phyloP scores from a whole-genome alignment of 768 basidiomycete genomes.

The Tulasnella sp. region DNA sequence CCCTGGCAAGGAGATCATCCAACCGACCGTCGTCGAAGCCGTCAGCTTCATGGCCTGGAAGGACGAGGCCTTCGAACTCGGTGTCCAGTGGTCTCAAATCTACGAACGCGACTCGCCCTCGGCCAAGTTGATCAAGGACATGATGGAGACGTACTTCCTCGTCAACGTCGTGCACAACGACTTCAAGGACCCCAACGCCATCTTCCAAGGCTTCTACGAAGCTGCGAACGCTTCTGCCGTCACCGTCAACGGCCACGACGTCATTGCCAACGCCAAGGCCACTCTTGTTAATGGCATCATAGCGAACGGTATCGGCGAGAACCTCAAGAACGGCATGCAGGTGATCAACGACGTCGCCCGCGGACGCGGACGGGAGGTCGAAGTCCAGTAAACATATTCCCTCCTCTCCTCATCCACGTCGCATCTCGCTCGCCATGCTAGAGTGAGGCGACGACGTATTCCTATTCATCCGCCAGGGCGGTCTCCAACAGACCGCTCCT shows the following conservation, averaged over 20 bases:
- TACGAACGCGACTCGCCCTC: slow-evolving; percentile 76
- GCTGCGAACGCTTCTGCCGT: not conserved
- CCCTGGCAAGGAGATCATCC: slow-evolving; percentile 93
- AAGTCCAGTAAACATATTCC: not conserved
- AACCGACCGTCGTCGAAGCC: slow-evolving; percentile 95
- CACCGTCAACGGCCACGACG: not conserved
- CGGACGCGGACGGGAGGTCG: not conserved
- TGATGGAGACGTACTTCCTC: slow-evolving; percentile 80
- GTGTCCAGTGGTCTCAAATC: slow-evolving; percentile 82
- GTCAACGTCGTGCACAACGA: slow-evolving; percentile 97
- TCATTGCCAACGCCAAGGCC: not conserved
- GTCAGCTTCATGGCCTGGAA: slow-evolving; percentile 99
- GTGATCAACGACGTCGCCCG: slow-evolving; percentile 11
- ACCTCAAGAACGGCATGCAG: slow-evolving; percentile 15
- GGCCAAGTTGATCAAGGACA: slow-evolving; percentile 65
- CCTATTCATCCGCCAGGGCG: not conserved
- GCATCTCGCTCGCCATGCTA: too few species aligned
- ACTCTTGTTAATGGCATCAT: not conserved
- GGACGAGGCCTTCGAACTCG: slow-evolving; percentile 94
- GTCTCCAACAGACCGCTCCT: slow-evolving; percentile 13
- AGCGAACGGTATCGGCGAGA: not conserved
- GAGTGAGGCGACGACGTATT: too few species aligned
- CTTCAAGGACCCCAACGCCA: slow-evolving; percentile 77
- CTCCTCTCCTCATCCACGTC: not conserved
- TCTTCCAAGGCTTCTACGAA: slow-evolving; percentile 74